Conservation (phyloP, 1,284 basidiomycete genomes). For the Cutaneotrichosporon mucoides region DNA sequence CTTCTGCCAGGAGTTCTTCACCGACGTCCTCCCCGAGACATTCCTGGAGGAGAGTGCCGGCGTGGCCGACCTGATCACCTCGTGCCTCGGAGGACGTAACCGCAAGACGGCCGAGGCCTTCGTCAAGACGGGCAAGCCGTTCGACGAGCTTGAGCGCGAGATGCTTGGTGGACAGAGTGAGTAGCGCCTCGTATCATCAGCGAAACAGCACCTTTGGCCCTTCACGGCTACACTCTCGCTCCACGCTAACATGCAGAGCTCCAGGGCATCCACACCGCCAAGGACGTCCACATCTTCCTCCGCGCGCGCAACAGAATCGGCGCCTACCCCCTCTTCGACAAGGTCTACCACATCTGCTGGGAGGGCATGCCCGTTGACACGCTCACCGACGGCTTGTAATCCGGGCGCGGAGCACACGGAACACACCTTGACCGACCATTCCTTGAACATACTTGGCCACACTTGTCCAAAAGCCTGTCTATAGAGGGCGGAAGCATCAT, state of each 20-base stretch:
- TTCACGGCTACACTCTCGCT: constrained; percentile 5
- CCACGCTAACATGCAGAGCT: constrained; percentile 40
- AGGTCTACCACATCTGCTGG: constrained; percentile 51
- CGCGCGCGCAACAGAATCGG: constrained; percentile 51
- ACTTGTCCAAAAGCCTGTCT: neutral
- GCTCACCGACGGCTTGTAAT: constrained; percentile 17
- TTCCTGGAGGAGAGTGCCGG: constrained; percentile 56
- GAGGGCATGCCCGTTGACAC: constrained; percentile 28
- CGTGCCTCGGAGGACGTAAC: constrained; percentile 57
- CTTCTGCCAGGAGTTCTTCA: constrained; percentile 56
- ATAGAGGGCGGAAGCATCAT: neutral
- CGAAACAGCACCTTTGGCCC: too few relatives aligned
- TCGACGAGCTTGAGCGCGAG: constrained; percentile 55
- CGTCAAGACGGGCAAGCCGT: constrained; percentile 52
- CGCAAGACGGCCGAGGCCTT: constrained; percentile 53
- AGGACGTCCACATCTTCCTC: constrained; percentile 55
- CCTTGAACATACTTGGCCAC: too few relatives aligned
- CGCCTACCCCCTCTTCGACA: constrained; percentile 56
- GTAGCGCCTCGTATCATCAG: constrained; percentile 12
- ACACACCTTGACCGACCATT: too few relatives aligned
- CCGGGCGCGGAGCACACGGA: neutral
- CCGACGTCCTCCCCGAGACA: constrained; percentile 53
- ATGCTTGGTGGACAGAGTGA: constrained; percentile 57
- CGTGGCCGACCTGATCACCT: constrained; percentile 59
- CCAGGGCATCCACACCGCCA: constrained; percentile 54